Conservation (phyloP, 2,329 filamentous ascomycete species). For the Exserohilum turcica region DNA sequence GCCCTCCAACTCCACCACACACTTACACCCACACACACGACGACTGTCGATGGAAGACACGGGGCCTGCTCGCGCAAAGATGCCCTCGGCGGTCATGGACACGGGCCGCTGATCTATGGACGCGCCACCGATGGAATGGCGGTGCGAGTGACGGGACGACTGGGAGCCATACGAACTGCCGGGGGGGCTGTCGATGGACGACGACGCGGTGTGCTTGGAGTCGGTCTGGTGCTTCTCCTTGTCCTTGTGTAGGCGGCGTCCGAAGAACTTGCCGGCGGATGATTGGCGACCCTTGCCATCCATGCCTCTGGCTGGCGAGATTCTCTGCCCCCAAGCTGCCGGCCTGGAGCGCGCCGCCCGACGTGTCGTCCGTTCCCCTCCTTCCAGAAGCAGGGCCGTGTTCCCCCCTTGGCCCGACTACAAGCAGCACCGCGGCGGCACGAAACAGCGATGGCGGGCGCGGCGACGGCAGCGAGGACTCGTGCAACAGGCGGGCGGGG, state of each 20-base stretch:
- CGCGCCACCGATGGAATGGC: slow-evolving; percentile 50
- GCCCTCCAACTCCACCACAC: no score
- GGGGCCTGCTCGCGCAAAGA: slow-evolving; percentile 78
- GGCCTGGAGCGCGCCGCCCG: slow-evolving; percentile 16
- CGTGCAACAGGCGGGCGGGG: slow-evolving; percentile 25
- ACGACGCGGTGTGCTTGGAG: slow-evolving; percentile 56
- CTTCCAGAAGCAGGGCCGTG: background rate
- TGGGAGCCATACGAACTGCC: slow-evolving; percentile 68
- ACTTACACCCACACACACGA: no score
- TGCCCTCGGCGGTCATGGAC: slow-evolving; percentile 65
- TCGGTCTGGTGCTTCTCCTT: slow-evolving; percentile 50
- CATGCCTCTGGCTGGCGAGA: slow-evolving; percentile 42
- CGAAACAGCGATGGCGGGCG: background rate
- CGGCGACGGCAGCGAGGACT: background rate
- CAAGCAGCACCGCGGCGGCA: background rate
- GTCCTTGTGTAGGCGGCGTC: slow-evolving; percentile 76
- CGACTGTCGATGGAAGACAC: no score
- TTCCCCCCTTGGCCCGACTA: no score
- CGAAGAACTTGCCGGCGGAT: slow-evolving; percentile 84
- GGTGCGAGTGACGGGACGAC: slow-evolving; percentile 70
- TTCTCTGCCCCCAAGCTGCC: slow-evolving; percentile 19
- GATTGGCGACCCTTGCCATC: slow-evolving; percentile 83
- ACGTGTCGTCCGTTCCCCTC: slow-evolving; percentile 14
- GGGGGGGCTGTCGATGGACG: slow-evolving; percentile 65
- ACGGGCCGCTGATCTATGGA: slow-evolving; percentile 69